phyloP scores from a whole-genome alignment of 164 flowering plant genomes.

The Echeveria elegans region DNA sequence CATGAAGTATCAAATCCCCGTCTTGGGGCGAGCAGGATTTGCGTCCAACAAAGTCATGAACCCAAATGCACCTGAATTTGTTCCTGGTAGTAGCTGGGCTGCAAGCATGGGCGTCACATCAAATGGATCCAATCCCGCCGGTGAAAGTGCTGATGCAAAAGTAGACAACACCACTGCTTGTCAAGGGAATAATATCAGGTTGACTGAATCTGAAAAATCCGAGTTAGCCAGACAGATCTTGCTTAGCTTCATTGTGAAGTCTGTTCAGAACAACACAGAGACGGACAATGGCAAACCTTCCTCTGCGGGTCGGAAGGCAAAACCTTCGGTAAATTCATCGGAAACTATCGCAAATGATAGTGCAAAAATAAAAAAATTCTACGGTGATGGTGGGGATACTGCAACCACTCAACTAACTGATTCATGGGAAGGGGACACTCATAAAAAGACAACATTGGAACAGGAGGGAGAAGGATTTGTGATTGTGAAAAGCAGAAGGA shows the following conservation, averaged over 20 bases:
- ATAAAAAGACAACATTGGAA: too few species aligned
- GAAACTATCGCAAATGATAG: constrained; percentile 61
- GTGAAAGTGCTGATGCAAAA: constrained; percentile 19
- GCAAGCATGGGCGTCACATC: constrained; percentile 15
- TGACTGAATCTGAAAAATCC: constrained; percentile 40
- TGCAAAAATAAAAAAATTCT: constrained; percentile 47
- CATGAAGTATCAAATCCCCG: constrained; percentile 28
- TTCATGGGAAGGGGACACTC: too few species aligned
- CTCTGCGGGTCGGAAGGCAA: constrained; percentile 19
- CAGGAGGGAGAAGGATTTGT: constrained; percentile 56
- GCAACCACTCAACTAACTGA: background rate
- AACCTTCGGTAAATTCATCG: constrained; percentile 21
- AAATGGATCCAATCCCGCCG: constrained; percentile 19
- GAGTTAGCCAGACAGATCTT: constrained; percentile 86
- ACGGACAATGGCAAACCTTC: constrained; percentile 14
- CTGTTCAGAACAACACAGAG: constrained; percentile 45
- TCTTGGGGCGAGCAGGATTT: constrained; percentile 22
- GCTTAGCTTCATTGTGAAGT: constrained; percentile 63
- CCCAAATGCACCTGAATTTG: constrained; percentile 77
- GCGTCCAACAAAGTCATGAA: constrained; percentile 52
- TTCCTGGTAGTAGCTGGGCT: constrained; percentile 48
- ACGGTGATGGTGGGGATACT: constrained; percentile 22
- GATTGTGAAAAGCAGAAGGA: constrained; percentile 62
- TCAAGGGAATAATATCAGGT: constrained; percentile 17
- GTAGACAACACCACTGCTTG: constrained; percentile 11